Evolutionary conservation across 2,329 filamentous ascomycete genomes (phyloP).

Genomic region (Exophiala sp.): DNA sequence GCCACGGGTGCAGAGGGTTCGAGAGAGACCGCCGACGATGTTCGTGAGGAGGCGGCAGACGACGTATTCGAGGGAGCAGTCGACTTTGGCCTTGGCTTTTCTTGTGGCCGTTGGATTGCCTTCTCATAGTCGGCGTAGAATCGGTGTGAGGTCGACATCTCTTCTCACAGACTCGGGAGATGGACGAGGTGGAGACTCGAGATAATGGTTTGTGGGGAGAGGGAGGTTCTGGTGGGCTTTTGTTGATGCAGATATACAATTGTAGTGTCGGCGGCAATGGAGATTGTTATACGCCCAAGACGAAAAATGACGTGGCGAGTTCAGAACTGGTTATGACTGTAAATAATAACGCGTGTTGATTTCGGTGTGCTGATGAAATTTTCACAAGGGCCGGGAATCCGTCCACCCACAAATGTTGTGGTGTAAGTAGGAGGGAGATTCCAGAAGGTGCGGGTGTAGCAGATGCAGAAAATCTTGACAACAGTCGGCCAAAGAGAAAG

Average conservation of each 20-base stretch:
- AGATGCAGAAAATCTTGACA: neutral
- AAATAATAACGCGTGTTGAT: neutral
- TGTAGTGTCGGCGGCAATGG: neutral
- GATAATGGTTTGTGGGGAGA: neutral
- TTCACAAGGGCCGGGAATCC: neutral
- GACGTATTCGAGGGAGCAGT: constrained; percentile 13
- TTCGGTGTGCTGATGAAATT: neutral
- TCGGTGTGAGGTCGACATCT: constrained; percentile 3
- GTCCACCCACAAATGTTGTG: neutral
- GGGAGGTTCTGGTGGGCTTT: neutral
- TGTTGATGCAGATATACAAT: neutral
- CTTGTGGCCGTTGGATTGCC: constrained; percentile 4
- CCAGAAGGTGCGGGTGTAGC: neutral
- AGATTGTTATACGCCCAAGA: neutral
- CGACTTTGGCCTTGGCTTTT: constrained; percentile 1
- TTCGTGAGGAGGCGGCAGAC: constrained; percentile 19
- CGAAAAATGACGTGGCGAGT: neutral
- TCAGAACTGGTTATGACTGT: no score
- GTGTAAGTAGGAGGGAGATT: neutral
- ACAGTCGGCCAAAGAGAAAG: neutral
- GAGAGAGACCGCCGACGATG: constrained; percentile 19
- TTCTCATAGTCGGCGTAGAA: constrained; percentile 18
- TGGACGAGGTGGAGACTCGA: neutral
- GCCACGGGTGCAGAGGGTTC: constrained; percentile 23
- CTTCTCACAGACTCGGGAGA: neutral